Evolutionary conservation across 2,329 filamentous ascomycete species (phyloP).

Genomic region (Cytospora schulzeri): DNA sequence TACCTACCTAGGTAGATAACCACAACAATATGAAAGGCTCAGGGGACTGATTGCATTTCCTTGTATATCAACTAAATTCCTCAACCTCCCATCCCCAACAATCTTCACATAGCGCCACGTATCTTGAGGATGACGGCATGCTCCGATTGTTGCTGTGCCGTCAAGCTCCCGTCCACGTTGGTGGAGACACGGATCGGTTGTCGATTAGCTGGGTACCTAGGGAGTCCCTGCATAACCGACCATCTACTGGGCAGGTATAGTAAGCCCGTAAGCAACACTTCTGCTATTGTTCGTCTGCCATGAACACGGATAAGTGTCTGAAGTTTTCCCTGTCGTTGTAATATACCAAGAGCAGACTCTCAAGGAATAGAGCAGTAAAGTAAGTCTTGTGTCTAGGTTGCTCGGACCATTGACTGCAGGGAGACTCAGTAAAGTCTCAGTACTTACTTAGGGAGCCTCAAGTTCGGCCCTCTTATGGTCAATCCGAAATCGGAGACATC

Average conservation of each 20-base stretch:
- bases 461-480: background rate
- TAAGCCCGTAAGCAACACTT: too few relatives aligned
- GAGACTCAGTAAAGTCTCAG: background rate
- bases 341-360: background rate
- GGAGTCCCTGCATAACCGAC: background rate
- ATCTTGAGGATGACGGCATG: constrained; percentile 19
- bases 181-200: background rate
- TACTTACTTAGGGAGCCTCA: background rate
- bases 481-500: background rate
- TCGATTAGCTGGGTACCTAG: background rate
- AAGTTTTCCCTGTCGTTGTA: background rate
- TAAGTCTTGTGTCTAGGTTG: background rate
- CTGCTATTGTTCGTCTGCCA: too few relatives aligned
- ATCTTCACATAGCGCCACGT: constrained; percentile 13
- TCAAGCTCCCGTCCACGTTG: background rate
- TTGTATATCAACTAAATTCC: background rate
- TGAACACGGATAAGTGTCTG: background rate
- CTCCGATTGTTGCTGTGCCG: background rate
- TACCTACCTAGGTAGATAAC: too few relatives aligned
- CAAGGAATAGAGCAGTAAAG: too few relatives aligned
- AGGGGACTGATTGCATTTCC: background rate
- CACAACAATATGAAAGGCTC: background rate
- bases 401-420: background rate
- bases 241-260: too few relatives aligned
- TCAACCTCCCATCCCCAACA: background rate